These are phyloP conservation scores for Herpotrichia juniperi DNA, from an alignment of 2,329 filamentous ascomycete genomes.

Conservation along the genomic window DNA sequence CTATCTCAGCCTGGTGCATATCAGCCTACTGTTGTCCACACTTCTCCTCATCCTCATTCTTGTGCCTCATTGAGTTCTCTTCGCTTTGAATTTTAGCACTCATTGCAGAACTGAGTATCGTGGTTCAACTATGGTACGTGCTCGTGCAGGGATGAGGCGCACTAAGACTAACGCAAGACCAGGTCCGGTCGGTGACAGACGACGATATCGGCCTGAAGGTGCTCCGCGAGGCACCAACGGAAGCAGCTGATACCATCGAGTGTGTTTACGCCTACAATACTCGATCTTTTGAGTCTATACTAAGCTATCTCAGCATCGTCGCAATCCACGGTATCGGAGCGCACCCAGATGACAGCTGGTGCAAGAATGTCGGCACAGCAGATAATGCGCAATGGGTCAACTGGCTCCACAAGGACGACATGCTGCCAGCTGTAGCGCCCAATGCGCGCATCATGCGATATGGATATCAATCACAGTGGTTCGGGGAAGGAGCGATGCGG, in stretches of 20 bases:
- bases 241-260: constrained; percentile 21
- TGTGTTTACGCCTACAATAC: constrained; percentile 9
- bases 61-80: too few relatives aligned
- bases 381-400: constrained; percentile 25
- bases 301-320: constrained; percentile 26
- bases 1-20: too few relatives aligned
- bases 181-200: too few relatives aligned
- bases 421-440: constrained; percentile 26
- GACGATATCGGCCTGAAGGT: too few relatives aligned
- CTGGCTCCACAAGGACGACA: constrained; percentile 30
- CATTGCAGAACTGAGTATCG: too few relatives aligned
- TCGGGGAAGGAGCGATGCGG: constrained; percentile 26
- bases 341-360: constrained; percentile 35
- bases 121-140: too few relatives aligned
- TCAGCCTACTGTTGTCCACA: too few relatives aligned
- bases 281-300: constrained; percentile 2
- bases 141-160: too few relatives aligned
- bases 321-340: constrained; percentile 35
- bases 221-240: too few relatives aligned
- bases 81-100: too few relatives aligned
- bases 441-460: constrained; percentile 36
- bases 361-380: constrained; percentile 28
- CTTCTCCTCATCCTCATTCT: too few relatives aligned
- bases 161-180: too few relatives aligned
- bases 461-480: constrained; percentile 34